phyloP scores from a whole-genome alignment of 2,329 filamentous ascomycete genomes.

The Tricladium varicosporioides region DNA sequence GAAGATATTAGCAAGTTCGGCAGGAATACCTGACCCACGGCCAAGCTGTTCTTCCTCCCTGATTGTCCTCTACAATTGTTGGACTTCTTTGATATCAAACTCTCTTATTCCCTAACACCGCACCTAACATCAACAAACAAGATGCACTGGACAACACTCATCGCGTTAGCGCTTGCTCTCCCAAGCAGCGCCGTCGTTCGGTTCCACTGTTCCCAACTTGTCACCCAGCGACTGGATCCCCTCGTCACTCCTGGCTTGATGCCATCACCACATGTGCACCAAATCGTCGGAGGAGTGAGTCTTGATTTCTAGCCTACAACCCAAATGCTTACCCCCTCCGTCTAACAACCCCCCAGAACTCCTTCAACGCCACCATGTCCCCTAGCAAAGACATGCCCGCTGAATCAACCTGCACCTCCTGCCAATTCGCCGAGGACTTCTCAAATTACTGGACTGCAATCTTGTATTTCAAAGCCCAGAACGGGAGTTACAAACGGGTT shows the following conservation, averaged over 20 bases:
- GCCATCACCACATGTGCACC: slow-evolving; percentile 18
- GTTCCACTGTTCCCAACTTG: slow-evolving; percentile 18
- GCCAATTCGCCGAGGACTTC: slow-evolving; percentile 36
- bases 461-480: slow-evolving; percentile 30
- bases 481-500: slow-evolving; percentile 33
- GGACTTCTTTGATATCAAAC: too few species aligned
- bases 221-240: slow-evolving; percentile 16
- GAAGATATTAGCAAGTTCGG: too few species aligned
- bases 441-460: slow-evolving; percentile 36
- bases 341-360: slow-evolving; percentile 25
- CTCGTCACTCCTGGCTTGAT: slow-evolving; percentile 10
- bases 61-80: too few species aligned
- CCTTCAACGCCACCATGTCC: slow-evolving; percentile 41
- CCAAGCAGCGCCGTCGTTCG: slow-evolving; percentile 10
- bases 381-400: slow-evolving; percentile 25
- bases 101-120: background rate
- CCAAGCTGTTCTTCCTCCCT: too few species aligned
- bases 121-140: background rate
- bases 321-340: too few species aligned
- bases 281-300: slow-evolving; percentile 16
- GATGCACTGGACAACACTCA: background rate
- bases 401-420: slow-evolving; percentile 32
- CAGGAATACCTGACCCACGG: too few species aligned
- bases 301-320: too few species aligned
- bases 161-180: background rate